Evolutionary conservation across 2,329 filamentous ascomycete genomes (phyloP), one percentile per base, ranked within the genome.

Genomic region (Aspergillus sp.): DNA sequence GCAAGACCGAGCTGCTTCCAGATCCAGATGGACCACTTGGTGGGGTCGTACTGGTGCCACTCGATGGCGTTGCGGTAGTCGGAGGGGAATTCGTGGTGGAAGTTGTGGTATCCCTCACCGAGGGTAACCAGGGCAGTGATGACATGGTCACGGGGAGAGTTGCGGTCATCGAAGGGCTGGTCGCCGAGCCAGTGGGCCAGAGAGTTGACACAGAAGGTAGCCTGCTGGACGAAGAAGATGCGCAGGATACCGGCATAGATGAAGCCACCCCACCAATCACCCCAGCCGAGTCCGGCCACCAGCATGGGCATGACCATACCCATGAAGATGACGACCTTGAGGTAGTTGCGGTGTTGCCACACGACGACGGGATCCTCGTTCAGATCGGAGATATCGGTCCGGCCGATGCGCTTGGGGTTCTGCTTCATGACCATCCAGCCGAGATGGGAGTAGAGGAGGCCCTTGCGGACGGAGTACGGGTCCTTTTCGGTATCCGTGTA

Each of bases 361-460:
- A 92, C 82, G 41, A 95, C 90, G 54, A 95, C 83, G 46, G 87
- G 79, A 67, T 94, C 89, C 71, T 93, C 88, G 76, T 94, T 94
- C 62, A 95, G 78, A 66, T 95, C 90, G 64, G 87, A 87, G 66
- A 95, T 94, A 64, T 95, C 90, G 72, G 89, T 92, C 57, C 90
- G 88, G 66, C 90, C 90, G 65, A 90, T 89, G 57, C 87, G 82
- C 82, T 93, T 93, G 60, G 89, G 89, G 78, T 95, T 93, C 78
- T 95, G 90, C 81, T 93, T 93, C 82, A 95, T 85, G 66, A 95
- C 75, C 89, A 95, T 94, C 90, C 90, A 95, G 65, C 90, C 90
- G 52, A 95, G 78, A 76, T 90, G 87, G 49, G 83, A 90, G 82
- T 92, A 93, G 61, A 90, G 75, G 46, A 94, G 81, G 62, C 90